Evolutionary conservation across 2,329 filamentous ascomycete species (phyloP), one percentile per base, ranked within the genome.

Genomic region (Colletotrichum salicis): DNA sequence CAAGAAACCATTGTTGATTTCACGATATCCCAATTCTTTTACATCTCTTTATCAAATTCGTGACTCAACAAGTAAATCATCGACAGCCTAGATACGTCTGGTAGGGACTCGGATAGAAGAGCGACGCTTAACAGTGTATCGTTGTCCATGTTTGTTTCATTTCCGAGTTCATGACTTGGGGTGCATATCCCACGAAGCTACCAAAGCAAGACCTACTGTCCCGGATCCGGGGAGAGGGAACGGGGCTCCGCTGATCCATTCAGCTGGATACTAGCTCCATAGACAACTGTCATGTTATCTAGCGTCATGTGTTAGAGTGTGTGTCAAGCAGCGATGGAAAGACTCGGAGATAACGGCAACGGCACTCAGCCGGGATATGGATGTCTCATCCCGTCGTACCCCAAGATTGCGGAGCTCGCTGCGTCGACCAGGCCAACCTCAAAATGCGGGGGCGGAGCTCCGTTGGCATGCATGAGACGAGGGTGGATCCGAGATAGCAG

Each of bases 391-490:
- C 24, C 29, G 29, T 19, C 55, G 37, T 35, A 45, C 29, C 55
- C 63, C 24, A 66, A 59, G 29, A 61, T 33, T 55, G 64, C 64
- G 55, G 64, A 67, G 31, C 31, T 41, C 13, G 13, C 35, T 41
- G 35, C 35, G 55, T 61, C 61, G 31, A 31, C 51, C 45, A 45
- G 55, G 56, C 48, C 48, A 51, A 45, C 55, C 61, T n/a, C 37
- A 52, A 51, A 68, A 68, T 68, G 65, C 65, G 65, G 65, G 65
- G 65, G 59, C 58, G 65, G 65, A 68, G 65, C 65, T 63, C 65
- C 65, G 65, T 68, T 52, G 37, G 55, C 29, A 10, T 31, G 65
- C 65, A 68, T 37, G 55, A 33, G 51, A 22, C 52, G 15, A 12
- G 19, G 29, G 55, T 57, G 55, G 55, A 35, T 12, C 54, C 54